Base-by-base conservation (phyloP, 2,329 filamentous ascomycete genomes). In the Sporothrix schenckii region DNA sequence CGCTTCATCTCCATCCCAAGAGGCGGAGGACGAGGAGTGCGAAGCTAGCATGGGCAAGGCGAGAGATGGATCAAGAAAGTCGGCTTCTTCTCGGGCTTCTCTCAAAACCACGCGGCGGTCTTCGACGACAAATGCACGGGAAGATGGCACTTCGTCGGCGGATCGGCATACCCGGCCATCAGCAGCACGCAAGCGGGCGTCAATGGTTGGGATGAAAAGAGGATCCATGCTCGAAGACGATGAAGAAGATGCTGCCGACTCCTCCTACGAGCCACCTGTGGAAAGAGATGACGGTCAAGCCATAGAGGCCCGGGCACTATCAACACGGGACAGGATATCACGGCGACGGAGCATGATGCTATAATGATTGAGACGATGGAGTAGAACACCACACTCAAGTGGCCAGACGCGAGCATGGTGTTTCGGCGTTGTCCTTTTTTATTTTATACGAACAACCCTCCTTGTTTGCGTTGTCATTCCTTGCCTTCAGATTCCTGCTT, bases 301-400 rank as follows among this genome's bases (percentile, higher is more conserved):
- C 5, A 61, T n/a, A 13, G 75, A 76, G 34, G 77, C 73, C 4
- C 75, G 69, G 19, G 60, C 72, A 2, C 54, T 74, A 24, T 72
- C 74, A 4, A 71, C 73, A 14, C 74, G 75, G 49, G 80, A 80
- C 67, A 76, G 77, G 75, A 70, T 80, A 76, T 81, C 82, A 71
- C 80, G 86, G 75, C 80, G 86, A 73, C 81, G 85, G 75, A 88
- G 85, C 76, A 88, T 87, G 84, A 87, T 88, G 85, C 77, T 88
- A 78, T 87, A 80, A 85, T 61, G 65, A 72, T 70, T 56, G 70
- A 53, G 24, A 63, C 49, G 63, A 66, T 7, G 16, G 21, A 19
- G 68, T 52, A 39, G 21, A 53, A 44, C 39, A 47, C 54, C 44
- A 52, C 39, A 58, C 27, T 50, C 24, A 24, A 34, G 58, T 49